phyloP scores from a whole-genome alignment of 1,284 basidiomycete species.

The Veloboletus limbatus region DNA sequence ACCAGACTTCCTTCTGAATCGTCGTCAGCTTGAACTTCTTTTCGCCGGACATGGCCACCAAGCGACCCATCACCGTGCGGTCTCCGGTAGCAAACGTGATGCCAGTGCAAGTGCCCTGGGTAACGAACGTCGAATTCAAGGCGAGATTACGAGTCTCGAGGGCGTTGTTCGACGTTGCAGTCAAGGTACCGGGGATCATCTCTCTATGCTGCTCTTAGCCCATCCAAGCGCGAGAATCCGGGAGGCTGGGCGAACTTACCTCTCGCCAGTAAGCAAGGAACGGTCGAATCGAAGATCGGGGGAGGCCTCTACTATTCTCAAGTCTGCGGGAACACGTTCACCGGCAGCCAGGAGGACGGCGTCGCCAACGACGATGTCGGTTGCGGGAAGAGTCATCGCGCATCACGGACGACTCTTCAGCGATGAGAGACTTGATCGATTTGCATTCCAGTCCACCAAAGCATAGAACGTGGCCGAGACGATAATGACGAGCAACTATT shows the following conservation, averaged over 20 bases:
- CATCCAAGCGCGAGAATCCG: too few species aligned
- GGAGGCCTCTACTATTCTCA: constrained; percentile 60
- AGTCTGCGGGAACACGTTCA: constrained; percentile 82
- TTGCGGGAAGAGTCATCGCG: constrained; percentile 67
- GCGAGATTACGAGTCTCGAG: constrained; percentile 66
- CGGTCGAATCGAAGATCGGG: constrained; percentile 60
- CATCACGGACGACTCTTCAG: constrained; percentile 41
- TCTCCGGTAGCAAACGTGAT: constrained; percentile 60
- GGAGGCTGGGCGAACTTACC: constrained; percentile 30
- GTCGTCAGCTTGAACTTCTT: constrained; percentile 49
- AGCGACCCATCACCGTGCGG: constrained; percentile 57
- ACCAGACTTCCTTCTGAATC: constrained; percentile 48
- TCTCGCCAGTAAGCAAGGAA: constrained; percentile 62
- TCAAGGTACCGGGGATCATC: constrained; percentile 49
- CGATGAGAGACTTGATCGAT: constrained; percentile 39
- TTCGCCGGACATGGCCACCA: constrained; percentile 52
- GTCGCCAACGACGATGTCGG: constrained; percentile 82
- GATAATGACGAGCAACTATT: constrained; percentile 57
- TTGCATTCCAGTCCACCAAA: constrained; percentile 42
- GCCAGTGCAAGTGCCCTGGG: constrained; percentile 56
- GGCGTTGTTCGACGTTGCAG: constrained; percentile 52
- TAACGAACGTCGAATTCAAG: constrained; percentile 50
- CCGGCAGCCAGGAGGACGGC: constrained; percentile 72
- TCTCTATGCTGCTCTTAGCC: constrained; percentile 30
- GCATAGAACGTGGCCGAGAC: constrained; percentile 50